phyloP scores from a whole-genome alignment of 1,284 basidiomycete genomes.

The Amylostereum chailletii region DNA sequence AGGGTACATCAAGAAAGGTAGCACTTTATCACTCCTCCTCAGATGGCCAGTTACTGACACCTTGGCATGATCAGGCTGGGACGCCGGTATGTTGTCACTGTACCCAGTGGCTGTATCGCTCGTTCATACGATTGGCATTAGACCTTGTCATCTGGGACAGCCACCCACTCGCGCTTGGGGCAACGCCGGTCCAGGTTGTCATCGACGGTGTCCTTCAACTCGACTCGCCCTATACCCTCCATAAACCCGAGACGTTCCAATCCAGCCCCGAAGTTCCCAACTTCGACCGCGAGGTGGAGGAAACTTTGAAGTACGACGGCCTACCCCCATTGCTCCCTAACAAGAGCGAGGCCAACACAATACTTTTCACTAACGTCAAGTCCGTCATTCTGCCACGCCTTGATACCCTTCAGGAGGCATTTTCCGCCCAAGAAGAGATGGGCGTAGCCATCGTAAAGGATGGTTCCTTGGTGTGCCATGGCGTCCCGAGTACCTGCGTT shows the following conservation, averaged over 20 bases:
- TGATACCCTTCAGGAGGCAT: neutral
- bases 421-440: neutral
- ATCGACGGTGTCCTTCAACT: slow-evolving; percentile 67
- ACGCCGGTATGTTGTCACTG: slow-evolving; percentile 28
- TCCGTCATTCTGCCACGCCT: neutral
- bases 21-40: slow-evolving; percentile 20
- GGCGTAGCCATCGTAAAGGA: slow-evolving; percentile 18
- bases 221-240: slow-evolving; percentile 27
- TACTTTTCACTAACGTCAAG: slow-evolving; percentile 53
- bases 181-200: slow-evolving; percentile 67
- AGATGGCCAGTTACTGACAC: neutral
- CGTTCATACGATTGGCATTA: slow-evolving; percentile 45
- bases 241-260: slow-evolving; percentile 42
- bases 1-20: slow-evolving; percentile 62
- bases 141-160: slow-evolving; percentile 71
- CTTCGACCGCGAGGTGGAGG: slow-evolving; percentile 46
- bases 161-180: slow-evolving; percentile 75
- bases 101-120: neutral
- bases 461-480: slow-evolving; percentile 24
- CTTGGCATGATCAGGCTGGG: slow-evolving; percentile 17
- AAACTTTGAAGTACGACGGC: slow-evolving; percentile 54
- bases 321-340: slow-evolving; percentile 49
- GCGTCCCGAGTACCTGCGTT: slow-evolving; percentile 13
- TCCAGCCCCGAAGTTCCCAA: slow-evolving; percentile 44
- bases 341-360: slow-evolving; percentile 25